Evolutionary conservation across 2,329 filamentous ascomycete genomes (phyloP), one percentile per base, ranked within the genome.

Genomic region (Emydomyces testavorans): DNA sequence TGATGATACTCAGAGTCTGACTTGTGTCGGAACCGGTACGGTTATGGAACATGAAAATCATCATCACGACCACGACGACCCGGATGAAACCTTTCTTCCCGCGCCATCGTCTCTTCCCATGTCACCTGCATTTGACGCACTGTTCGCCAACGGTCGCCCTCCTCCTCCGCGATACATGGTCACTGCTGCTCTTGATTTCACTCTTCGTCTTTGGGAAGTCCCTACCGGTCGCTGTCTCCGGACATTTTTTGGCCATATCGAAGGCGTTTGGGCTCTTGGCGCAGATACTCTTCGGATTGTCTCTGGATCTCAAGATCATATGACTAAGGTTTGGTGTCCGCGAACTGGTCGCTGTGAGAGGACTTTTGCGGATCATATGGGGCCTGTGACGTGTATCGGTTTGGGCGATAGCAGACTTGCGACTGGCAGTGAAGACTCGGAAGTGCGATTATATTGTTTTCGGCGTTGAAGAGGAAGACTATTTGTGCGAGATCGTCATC

Each of bases 241-340:
- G 52, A 94, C 87, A 26, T 94, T 95, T 72, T 98, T 96, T 62
- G 92, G 92, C 0, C 92, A 98, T 60, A 78, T 98, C 18, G 92
- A 98, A 65, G 92, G 92, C 26, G 83, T 98, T 16, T 98, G 92
- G 92, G 84, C 85, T 4, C 74, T 98, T 2, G 86, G 85, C 0
- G 90, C 85, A 2, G 90, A 96, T 65, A 89, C 84, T 1, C 71
- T 96, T 16, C 80, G 92, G 8, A 79, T 94, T 13, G 87, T 96
- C 11, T 87, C 83, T 15, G 90, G 89, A 0, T 85, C 86, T 8
- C 88, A 96, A 64, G 92, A 98, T 66, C 82, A 86, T 35, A 93
- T 90, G 79, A 85, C 94, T 58, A 96, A 96, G 70, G 80, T 85
- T 26, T 98, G 92, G 92, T 90, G 96, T 66, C 85, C 90, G 13